These are phyloP conservation scores for Aspergillus costaricaensis DNA, from an alignment of 2,329 filamentous ascomycete genomes.

Conservation along the genomic window DNA sequence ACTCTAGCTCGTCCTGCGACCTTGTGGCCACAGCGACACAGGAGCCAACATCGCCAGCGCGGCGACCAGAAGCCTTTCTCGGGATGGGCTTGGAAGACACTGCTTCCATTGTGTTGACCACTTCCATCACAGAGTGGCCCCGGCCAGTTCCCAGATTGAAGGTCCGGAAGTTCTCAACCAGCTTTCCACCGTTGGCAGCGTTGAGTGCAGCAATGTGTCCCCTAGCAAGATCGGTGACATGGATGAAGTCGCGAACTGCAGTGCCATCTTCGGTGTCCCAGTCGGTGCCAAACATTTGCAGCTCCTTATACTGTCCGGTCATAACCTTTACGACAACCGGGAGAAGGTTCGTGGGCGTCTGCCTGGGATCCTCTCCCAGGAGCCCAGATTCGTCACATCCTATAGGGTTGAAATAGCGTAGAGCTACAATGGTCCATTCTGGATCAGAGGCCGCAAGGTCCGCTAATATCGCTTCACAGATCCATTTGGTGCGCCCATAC, in stretches of 20 bases:
- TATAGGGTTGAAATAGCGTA: conserved; percentile 69
- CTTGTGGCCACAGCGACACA: conserved; percentile 41
- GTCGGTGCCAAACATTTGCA: conserved; percentile 66
- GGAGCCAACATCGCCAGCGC: conserved; percentile 42
- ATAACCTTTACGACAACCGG: conserved; percentile 65
- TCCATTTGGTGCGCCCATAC: conserved; percentile 68
- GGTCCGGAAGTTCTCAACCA: conserved; percentile 44
- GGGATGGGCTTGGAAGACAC: conserved; percentile 40
- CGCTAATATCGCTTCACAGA: conserved; percentile 66
- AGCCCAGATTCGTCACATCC: conserved; percentile 66
- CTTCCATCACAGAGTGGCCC: conserved; percentile 42
- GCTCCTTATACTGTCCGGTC: conserved; percentile 54
- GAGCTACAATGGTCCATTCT: conserved; percentile 63
- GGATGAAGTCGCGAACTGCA: conserved; percentile 68
- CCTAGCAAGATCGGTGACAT: conserved; percentile 65
- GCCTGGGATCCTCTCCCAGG: conserved; percentile 64
- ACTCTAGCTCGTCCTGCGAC: conserved; percentile 57
- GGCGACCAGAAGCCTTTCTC: conserved; percentile 34
- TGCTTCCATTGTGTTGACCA: conserved; percentile 41
- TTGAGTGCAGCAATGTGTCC: conserved; percentile 63
- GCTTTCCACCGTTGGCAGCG: conserved; percentile 35
- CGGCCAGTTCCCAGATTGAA: conserved; percentile 45
- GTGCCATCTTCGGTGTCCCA: conserved; percentile 68
- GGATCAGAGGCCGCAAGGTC: conserved; percentile 63
- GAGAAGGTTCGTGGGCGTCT: conserved; percentile 64